Base-by-base conservation (phyloP, 2,329 filamentous ascomycete genomes). In the Capronia coronata region DNA sequence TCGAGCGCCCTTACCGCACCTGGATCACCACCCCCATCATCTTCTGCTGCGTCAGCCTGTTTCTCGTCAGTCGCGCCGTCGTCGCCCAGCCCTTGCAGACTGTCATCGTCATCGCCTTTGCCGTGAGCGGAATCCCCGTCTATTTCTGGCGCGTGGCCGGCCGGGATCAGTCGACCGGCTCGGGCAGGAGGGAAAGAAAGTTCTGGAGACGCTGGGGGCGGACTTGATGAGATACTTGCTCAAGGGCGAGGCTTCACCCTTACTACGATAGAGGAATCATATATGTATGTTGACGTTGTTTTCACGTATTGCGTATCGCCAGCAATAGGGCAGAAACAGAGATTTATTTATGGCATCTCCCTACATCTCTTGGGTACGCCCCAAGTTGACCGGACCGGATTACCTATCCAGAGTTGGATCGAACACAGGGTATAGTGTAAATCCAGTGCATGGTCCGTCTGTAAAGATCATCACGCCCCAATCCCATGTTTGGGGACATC, bases 1-100 rank as follows among this genome's bases (percentile, higher is more conserved):
- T 98, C 39, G 89, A 96, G 66, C 74, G 93, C 21, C 91, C 93
- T 0, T 98, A 98, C 69, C 84, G 82, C 66, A 95, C 90, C 2
- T 98, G 91, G 93, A 95, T 98, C 63, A 85, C 84, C 1, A 98
- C 93, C 2, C 93, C 93, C 9, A 91, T 98, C 58, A 91, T 96
- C 49, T 98, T 98, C 67, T 98, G 93, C 76, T 98, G 93, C 64
- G 93, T 98, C 32, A 94, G 87, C 65, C 68, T 98, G 57, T 98
- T 98, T 65, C 68, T 98, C 57, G 78, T 98, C 35, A 90, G 83
- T 63, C 77, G 93, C 43, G 89, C 90, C 2, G 82, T 97, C 11
- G 93, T 98, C 64, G 86, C 89, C 11, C 84, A 95, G 68, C 93
- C 93, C 3, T 61, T 94, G 44, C 90, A 98, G 74, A 95, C 91